Conservation (phyloP, 2,329 filamentous ascomycete species). For the Madurella fahalii region DNA sequence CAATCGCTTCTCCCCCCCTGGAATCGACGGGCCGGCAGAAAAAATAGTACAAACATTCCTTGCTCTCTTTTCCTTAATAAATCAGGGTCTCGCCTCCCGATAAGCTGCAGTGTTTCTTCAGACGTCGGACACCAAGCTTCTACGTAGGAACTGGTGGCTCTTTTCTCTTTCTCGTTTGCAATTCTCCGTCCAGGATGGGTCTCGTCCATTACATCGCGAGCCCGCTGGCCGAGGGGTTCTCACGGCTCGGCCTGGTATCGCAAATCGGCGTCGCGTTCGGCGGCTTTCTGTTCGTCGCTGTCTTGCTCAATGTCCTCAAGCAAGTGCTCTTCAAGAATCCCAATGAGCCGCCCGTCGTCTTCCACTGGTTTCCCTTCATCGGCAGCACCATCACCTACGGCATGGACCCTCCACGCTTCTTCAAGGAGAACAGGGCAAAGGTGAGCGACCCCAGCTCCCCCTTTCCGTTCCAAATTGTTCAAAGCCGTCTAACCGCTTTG, state of each 20-base stretch:
- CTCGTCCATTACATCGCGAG: slow-evolving; percentile 49
- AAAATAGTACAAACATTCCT: background rate
- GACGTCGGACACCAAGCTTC: background rate
- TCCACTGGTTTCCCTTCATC: slow-evolving; percentile 77
- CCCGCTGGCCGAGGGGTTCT: slow-evolving; percentile 49
- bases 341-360: slow-evolving; percentile 76
- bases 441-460: slow-evolving; percentile 36
- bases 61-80: background rate
- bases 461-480: background rate
- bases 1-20: slow-evolving; percentile 5
- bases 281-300: slow-evolving; percentile 47
- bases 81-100: background rate
- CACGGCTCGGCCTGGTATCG: slow-evolving; percentile 42
- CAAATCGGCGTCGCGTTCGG: slow-evolving; percentile 45
- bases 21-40: background rate
- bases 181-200: slow-evolving; percentile 44
- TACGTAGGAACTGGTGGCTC: background rate
- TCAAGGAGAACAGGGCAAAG: slow-evolving; percentile 66
- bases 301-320: slow-evolving; percentile 73
- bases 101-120: background rate
- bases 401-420: slow-evolving; percentile 90
- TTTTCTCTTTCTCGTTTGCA: background rate
- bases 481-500: slow-evolving; percentile 3
- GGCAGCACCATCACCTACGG: slow-evolving; percentile 92
- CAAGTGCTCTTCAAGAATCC: slow-evolving; percentile 80